These are phyloP conservation scores for Austroboletus eburneus DNA, from an alignment of 768 basidiomycete genomes.

Conservation along the genomic window DNA sequence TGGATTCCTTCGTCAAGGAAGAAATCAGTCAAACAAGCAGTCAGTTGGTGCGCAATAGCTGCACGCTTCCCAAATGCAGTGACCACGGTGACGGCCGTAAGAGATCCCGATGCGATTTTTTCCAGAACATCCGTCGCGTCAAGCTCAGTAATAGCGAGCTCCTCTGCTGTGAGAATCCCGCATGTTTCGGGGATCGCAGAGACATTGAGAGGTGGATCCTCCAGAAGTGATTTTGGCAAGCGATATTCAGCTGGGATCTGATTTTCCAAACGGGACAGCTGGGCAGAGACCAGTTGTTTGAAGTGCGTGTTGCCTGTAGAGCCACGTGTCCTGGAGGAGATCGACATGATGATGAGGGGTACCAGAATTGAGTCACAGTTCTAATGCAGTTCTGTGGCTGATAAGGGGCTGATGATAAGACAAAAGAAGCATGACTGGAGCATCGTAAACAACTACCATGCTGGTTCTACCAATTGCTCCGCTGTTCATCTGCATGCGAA, in stretches of 20 bases:
- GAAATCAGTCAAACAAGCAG: conserved; percentile 26
- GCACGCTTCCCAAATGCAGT: conserved; percentile 47
- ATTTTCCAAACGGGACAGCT: conserved; percentile 16
- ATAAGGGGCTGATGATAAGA: no score
- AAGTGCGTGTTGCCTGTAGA: conserved; percentile 21
- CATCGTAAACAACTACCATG: no score
- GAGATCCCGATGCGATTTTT: conserved; percentile 25
- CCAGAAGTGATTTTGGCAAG: conserved; percentile 14
- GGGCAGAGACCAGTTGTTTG: conserved; percentile 13
- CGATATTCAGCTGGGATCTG: conserved; percentile 22
- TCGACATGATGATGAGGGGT: conserved; percentile 16
- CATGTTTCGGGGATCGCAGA: conserved; percentile 29
- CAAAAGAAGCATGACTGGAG: no score
- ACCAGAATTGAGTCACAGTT: no score
- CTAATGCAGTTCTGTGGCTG: no score
- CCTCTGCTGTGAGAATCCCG: conserved; percentile 30
- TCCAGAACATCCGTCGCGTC: conserved; percentile 34
- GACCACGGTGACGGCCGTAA: conserved; percentile 38
- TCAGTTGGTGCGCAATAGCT: conserved; percentile 47
- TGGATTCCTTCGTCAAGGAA: conserved; percentile 24
- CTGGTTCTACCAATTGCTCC: no score
- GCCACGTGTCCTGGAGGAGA: conserved; percentile 20
- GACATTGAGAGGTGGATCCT: conserved; percentile 30
- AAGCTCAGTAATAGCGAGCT: conserved; percentile 33
- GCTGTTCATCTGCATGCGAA: no score